phyloP scores from a whole-genome alignment of 257 asterid species.

The Nicotiana tabacum region DNA sequence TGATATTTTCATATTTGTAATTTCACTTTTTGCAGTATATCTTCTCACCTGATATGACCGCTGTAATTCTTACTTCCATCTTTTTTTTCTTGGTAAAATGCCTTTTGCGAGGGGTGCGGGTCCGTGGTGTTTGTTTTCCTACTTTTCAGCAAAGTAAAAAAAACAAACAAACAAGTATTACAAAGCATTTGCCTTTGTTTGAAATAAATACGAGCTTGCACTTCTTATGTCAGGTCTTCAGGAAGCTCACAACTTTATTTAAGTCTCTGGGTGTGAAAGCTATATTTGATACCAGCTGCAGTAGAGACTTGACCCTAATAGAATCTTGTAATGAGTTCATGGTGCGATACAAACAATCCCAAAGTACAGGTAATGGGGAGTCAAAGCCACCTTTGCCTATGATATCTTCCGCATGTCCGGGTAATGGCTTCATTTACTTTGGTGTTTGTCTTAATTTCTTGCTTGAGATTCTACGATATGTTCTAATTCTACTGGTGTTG shows the following conservation, averaged over 20 bases:
- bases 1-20: constrained; percentile 5
- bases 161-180: background rate
- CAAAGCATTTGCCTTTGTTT: background rate
- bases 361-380: constrained; percentile 35
- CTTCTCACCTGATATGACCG: constrained; percentile 2
- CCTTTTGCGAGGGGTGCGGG: background rate
- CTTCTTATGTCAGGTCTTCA: constrained; percentile 48
- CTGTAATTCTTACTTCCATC: background rate
- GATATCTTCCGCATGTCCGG: constrained; percentile 98
- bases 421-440: constrained; percentile 30
- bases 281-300: constrained; percentile 88
- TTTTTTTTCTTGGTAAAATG: background rate
- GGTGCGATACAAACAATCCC: constrained; percentile 53
- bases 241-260: constrained; percentile 76
- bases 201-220: background rate
- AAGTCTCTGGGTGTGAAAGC: constrained; percentile 89
- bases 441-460: background rate
- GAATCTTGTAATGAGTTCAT: constrained; percentile 91
- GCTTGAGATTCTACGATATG: background rate
- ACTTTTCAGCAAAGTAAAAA: background rate
- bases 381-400: constrained; percentile 53
- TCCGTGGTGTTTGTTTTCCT: background rate
- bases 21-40: constrained; percentile 2
- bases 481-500: background rate
- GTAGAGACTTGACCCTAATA: constrained; percentile 78